These are phyloP conservation scores for Agaricus blazei DNA, from an alignment of 768 basidiomycete species.

Conservation along the genomic window DNA sequence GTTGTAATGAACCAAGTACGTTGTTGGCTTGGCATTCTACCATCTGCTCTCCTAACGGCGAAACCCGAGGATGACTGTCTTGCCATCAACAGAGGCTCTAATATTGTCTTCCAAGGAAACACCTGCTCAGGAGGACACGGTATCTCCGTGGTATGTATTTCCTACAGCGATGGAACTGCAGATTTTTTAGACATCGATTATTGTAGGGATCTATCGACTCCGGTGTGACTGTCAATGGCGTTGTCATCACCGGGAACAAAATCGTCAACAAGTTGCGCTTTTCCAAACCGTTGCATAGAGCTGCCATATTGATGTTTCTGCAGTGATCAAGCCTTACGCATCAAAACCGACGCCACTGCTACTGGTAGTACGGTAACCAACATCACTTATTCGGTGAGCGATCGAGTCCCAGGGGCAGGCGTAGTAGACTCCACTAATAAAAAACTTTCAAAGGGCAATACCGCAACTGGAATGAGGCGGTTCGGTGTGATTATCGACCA, in stretches of 20 bases:
- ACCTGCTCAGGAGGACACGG: conserved; percentile 59
- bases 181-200: not conserved
- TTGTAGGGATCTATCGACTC: conserved; percentile 53
- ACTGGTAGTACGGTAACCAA: conserved; percentile 42
- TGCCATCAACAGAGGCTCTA: conserved; percentile 40
- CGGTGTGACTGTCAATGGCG: conserved; percentile 36
- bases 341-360: conserved; percentile 49
- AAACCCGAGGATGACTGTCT: conserved; percentile 54
- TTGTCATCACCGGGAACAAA: conserved; percentile 47
- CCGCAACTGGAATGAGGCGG: conserved; percentile 36
- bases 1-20: conserved; percentile 32
- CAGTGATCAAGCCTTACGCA: conserved; percentile 53
- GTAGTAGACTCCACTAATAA: not conserved
- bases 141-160: conserved; percentile 50
- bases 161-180: not conserved
- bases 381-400: conserved; percentile 42
- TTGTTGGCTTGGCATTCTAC: conserved; percentile 14
- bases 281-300: not conserved
- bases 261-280: conserved; percentile 45
- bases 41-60: not conserved
- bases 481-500: conserved; percentile 63
- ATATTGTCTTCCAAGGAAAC: conserved; percentile 46
- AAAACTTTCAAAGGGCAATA: conserved; percentile 38
- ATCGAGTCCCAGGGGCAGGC: not conserved
- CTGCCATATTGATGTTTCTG: not conserved